phyloP scores from a whole-genome alignment of 345 rosid genomes.

The Hevea brasiliensis region DNA sequence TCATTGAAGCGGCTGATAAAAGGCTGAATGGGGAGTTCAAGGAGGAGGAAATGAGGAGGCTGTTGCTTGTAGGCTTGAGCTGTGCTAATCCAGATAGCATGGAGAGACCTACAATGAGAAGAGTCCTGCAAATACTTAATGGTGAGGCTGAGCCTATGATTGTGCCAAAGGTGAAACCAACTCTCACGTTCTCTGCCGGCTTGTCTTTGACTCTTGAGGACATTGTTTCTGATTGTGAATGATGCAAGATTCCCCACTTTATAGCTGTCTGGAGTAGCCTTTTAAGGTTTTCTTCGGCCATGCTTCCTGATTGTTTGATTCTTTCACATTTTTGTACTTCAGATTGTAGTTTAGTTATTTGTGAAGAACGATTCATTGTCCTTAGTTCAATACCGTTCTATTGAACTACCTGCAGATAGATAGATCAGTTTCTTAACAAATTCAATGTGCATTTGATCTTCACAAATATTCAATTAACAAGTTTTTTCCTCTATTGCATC shows the following conservation, averaged over 20 bases:
- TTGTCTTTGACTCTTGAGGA: constrained; percentile 62
- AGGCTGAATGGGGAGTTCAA: constrained; percentile 61
- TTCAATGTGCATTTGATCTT: constrained; percentile 3
- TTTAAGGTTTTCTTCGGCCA: constrained; percentile 9
- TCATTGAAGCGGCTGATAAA: constrained; percentile 71
- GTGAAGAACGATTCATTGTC: constrained; percentile 25
- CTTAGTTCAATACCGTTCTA: constrained; percentile 56
- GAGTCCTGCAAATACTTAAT: constrained; percentile 78
- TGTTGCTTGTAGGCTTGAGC: constrained; percentile 72
- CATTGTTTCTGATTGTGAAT: constrained; percentile 72
- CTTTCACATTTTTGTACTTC: constrained; percentile 18
- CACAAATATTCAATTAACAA: neutral
- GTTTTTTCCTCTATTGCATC: neutral
- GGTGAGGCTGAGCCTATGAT: constrained; percentile 54
- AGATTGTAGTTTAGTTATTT: constrained; percentile 2
- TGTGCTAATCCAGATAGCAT: constrained; percentile 82
- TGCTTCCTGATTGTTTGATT: constrained; percentile 37
- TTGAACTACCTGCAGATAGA: constrained; percentile 45
- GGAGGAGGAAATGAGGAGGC: constrained; percentile 76
- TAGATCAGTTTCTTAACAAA: neutral
- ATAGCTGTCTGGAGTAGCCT: constrained; percentile 14
- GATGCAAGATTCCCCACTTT: neutral
- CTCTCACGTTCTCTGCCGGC: constrained; percentile 66
- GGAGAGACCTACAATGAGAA: constrained; percentile 79
- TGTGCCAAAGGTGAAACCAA: constrained; percentile 76